Evolutionary conservation across 1,284 basidiomycete species (phyloP).

Genomic region (Pseudomicrostroma phylloplanum): DNA sequence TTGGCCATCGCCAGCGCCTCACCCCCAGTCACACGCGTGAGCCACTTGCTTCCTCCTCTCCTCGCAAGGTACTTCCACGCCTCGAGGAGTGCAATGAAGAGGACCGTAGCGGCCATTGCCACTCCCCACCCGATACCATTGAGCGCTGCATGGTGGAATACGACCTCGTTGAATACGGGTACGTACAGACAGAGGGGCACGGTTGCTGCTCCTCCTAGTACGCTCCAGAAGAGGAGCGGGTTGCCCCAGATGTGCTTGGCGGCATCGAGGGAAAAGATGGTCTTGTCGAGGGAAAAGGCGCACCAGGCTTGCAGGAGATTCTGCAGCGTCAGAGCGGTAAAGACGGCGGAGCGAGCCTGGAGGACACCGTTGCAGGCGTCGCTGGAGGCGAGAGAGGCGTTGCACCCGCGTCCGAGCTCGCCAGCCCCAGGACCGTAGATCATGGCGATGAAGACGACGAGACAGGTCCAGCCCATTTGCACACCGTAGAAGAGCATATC

Average conservation of each 20-base stretch:
- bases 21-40: slow-evolving; percentile 36
- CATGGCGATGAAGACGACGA: slow-evolving; percentile 39
- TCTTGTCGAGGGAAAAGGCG: slow-evolving; percentile 39
- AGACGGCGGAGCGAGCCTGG: slow-evolving; percentile 39
- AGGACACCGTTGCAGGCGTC: slow-evolving; percentile 32
- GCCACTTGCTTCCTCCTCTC: slow-evolving; percentile 34
- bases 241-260: slow-evolving; percentile 14
- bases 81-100: slow-evolving; percentile 31
- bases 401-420: slow-evolving; percentile 30
- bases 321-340: slow-evolving; percentile 37
- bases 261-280: slow-evolving; percentile 22
- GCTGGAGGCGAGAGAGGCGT: slow-evolving; percentile 10
- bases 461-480: slow-evolving; percentile 39
- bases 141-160: slow-evolving; percentile 37
- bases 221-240: slow-evolving; percentile 38
- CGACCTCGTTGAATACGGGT: slow-evolving; percentile 39
- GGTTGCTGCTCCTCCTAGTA: slow-evolving; percentile 30
- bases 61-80: slow-evolving; percentile 39
- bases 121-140: slow-evolving; percentile 35
- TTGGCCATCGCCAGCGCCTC: slow-evolving; percentile 1
- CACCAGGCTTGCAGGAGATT: slow-evolving; percentile 40
- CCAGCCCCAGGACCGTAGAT: slow-evolving; percentile 39
- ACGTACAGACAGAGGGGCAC: slow-evolving; percentile 43
- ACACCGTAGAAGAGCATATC: slow-evolving; percentile 41
- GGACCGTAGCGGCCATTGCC: slow-evolving; percentile 28